These are phyloP conservation scores for Colletotrichum sp. DNA, from an alignment of 2,329 filamentous ascomycete species.

Conservation along the genomic window DNA sequence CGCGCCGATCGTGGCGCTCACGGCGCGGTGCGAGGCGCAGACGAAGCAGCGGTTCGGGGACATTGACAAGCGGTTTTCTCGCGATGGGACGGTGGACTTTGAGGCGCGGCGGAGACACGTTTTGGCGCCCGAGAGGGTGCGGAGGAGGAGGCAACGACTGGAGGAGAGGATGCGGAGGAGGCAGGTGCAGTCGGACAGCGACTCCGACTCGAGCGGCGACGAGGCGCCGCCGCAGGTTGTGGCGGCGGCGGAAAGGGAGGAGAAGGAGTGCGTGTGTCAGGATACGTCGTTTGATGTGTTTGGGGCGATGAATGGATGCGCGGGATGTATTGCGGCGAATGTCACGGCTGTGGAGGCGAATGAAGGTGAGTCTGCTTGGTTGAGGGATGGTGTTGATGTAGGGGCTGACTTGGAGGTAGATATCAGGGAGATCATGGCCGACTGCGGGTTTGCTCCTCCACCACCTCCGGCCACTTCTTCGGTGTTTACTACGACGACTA, in stretches of 20 bases:
- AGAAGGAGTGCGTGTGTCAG: constrained; percentile 3
- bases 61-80: neutral
- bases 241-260: neutral
- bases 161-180: neutral
- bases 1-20: constrained; percentile 4
- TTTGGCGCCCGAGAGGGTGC: no score
- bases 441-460: constrained; percentile 4
- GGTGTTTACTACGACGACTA: neutral
- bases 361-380: neutral
- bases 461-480: neutral
- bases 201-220: neutral
- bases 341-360: neutral
- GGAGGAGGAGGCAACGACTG: neutral
- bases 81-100: neutral
- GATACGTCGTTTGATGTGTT: constrained; percentile 1
- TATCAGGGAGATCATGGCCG: constrained; percentile 9
- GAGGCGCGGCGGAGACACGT: neutral
- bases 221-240: neutral
- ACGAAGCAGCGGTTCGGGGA: neutral
- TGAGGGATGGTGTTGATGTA: neutral
- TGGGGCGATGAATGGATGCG: neutral
- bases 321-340: neutral
- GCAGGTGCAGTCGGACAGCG: neutral
- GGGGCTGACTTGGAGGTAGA: neutral
- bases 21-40: constrained; percentile 2